Evolutionary conservation across 345 rosid genomes (phyloP), one percentile per base, ranked within the genome.

Genomic region (Eucalyptus melliodora): DNA sequence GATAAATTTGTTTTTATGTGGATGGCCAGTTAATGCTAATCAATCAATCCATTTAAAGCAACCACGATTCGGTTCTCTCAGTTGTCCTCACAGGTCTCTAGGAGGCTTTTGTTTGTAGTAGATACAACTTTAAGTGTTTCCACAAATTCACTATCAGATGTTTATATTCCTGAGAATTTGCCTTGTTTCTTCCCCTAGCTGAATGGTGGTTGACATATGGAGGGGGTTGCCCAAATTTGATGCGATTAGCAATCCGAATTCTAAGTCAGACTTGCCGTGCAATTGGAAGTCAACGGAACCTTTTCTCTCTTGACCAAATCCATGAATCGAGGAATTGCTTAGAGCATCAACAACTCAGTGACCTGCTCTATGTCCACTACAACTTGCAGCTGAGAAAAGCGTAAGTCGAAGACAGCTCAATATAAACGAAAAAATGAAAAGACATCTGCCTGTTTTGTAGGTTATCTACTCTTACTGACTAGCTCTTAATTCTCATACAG

Each of bases 151-250:
- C 44, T 10, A 21, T 86, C 86, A 31, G 10, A 65, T 67, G 45
- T 87, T 81, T 44, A 16, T 89, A 82, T 27, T 47, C 44, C n/a
- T 16, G 26, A 55, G 49, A 53, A 27, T n/a, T 50, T 86, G 50
- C 72, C 49, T 69, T 90, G 47, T 60, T 88, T 93, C 80, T 88
- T 92, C 45, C 45, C 40, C 50, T 88, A 98, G 99, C 94, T 90
- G 99, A 98, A 90, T 97, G 99, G 99, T 98, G 99, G 99, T 94
- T 96, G 88, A 94, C 98, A 16, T 97, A 96, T 90, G 99, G 98
- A 85, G 99, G 97, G 90, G 94, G 96, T 88, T 97, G 99, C 92
- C 96, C 97, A 82, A 96, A 98, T 91, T 93, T 98, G 94, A 92
- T 97, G 86, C 97, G 96, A 55, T 89, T 98, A 90, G 99, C 99